A percentile compares a stretch with the other conserved stretches of the same genome.
Evolutionary conservation across 2,329 filamentous ascomycete species (phyloP).

Genomic region (Cytospora chrysosperma): DNA sequence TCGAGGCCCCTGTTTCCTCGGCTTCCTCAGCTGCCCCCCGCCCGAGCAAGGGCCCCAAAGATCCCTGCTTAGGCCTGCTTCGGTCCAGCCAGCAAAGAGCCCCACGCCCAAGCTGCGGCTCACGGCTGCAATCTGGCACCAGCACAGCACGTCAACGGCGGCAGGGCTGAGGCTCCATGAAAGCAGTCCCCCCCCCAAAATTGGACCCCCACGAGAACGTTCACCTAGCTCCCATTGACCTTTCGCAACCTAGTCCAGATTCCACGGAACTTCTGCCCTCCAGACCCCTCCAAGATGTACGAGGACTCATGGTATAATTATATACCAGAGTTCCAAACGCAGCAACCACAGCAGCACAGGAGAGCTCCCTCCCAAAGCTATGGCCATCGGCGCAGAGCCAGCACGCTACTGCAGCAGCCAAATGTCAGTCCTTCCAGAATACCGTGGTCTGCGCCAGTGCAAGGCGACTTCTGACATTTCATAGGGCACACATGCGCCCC

Average conservation of each 20-base stretch:
- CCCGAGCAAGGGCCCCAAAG: not conserved
- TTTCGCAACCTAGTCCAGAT: not conserved
- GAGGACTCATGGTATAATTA: constrained; percentile 85
- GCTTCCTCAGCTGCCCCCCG: not conserved
- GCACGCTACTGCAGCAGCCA: constrained; percentile 67
- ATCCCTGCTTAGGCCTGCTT: not conserved
- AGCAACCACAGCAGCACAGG: constrained; percentile 41
- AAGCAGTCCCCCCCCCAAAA: not conserved
- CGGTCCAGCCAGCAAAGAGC: constrained; percentile 7
- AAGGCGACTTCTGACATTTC: not conserved
- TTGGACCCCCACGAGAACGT: not conserved
- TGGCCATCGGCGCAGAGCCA: constrained; percentile 60
- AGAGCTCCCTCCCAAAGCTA: constrained; percentile 45
- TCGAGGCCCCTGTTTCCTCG: not conserved
- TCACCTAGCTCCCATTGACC: not conserved
- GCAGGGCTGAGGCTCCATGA: constrained; percentile 15
- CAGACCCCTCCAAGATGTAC: constrained; percentile 55
- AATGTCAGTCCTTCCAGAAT: constrained; percentile 48
- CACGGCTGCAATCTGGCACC: constrained; percentile 22
- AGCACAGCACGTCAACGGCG: not conserved
- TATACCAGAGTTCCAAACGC: constrained; percentile 54
- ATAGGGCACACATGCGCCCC: constrained; percentile 54
- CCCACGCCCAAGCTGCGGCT: constrained; percentile 16
- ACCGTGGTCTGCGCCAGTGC: constrained; percentile 30
- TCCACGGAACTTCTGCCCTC: not conserved